A percentile compares a stretch with the other conserved stretches of the same genome.
phyloP scores from a whole-genome alignment of 2,329 filamentous ascomycete genomes.

The Cladosporium sp. region DNA sequence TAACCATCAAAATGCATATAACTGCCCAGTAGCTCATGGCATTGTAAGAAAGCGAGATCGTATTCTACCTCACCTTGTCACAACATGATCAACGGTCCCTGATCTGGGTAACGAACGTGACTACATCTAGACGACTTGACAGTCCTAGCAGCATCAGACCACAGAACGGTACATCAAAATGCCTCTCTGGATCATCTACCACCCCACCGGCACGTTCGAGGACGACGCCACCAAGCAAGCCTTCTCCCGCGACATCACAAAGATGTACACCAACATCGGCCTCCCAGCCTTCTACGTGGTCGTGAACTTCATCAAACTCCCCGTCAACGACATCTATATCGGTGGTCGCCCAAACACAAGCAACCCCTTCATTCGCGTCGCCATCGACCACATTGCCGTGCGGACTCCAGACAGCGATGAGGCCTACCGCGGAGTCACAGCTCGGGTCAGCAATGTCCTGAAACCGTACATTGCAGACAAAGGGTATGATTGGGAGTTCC shows the following conservation, averaged over 20 bases:
- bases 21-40: neutral
- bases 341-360: conserved; percentile 25
- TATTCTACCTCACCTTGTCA: too few species aligned
- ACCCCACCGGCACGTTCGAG: conserved; percentile 35
- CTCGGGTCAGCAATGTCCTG: conserved; percentile 30
- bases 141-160: neutral
- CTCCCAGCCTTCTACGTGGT: conserved; percentile 44
- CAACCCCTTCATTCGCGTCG: conserved; percentile 36
- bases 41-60: too few species aligned
- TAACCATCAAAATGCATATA: neutral
- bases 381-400: conserved; percentile 32
- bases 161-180: conserved; percentile 21
- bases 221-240: conserved; percentile 26
- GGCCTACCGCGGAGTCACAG: conserved; percentile 19
- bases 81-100: too few species aligned
- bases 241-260: conserved; percentile 36
- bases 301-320: conserved; percentile 37
- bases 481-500: conserved; percentile 44
- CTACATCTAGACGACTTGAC: neutral
- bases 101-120: too few species aligned
- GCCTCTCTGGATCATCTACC: conserved; percentile 44
- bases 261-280: conserved; percentile 35
- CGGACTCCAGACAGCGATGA: conserved; percentile 16
- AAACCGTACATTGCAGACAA: conserved; percentile 39
- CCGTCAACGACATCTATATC: conserved; percentile 28